phyloP scores from a whole-genome alignment of 1,284 basidiomycete species.

The Coniferiporia weirii region DNA sequence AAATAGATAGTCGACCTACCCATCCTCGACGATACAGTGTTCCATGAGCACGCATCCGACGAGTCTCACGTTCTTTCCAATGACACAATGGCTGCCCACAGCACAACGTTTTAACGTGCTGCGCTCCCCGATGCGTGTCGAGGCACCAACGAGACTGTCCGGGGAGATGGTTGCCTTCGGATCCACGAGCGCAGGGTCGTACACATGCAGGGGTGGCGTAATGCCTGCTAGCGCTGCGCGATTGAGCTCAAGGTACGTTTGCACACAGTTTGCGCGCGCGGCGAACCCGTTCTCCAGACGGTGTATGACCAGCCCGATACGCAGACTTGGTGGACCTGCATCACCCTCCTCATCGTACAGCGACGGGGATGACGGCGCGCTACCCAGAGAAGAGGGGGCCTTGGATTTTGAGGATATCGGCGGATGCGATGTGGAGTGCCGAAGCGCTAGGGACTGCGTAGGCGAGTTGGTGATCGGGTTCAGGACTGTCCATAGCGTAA shows the following conservation, averaged over 20 bases:
- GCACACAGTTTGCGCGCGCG: slow-evolving; percentile 79
- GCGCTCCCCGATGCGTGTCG: slow-evolving; percentile 78
- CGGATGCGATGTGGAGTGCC: slow-evolving; percentile 51
- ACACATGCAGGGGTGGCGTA: slow-evolving; percentile 35
- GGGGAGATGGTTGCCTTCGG: slow-evolving; percentile 79
- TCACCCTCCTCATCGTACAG: slow-evolving; percentile 37
- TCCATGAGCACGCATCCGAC: slow-evolving; percentile 87
- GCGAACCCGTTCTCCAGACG: slow-evolving; percentile 53
- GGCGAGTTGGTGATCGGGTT: slow-evolving; percentile 35
- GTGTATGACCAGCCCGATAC: slow-evolving; percentile 59
- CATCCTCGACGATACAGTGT: slow-evolving; percentile 83
- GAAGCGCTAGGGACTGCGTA: slow-evolving; percentile 39
- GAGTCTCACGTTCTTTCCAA: slow-evolving; percentile 85
- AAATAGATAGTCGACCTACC: slow-evolving; percentile 42
- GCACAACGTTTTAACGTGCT: slow-evolving; percentile 85
- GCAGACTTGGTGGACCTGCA: slow-evolving; percentile 39
- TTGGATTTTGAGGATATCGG: slow-evolving; percentile 20
- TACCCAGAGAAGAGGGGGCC: slow-evolving; percentile 20
- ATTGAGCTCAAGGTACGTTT: slow-evolving; percentile 80
- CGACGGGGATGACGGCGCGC: slow-evolving; percentile 39
- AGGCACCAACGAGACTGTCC: slow-evolving; percentile 81
- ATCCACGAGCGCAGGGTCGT: slow-evolving; percentile 57
- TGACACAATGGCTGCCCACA: slow-evolving; percentile 83
- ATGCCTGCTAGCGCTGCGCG: slow-evolving; percentile 48
- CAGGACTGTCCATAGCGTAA: slow-evolving; percentile 31